Base-by-base conservation (phyloP, 2,329 filamentous ascomycete genomes). In the Stagonosporopsis rhizophila region DNA sequence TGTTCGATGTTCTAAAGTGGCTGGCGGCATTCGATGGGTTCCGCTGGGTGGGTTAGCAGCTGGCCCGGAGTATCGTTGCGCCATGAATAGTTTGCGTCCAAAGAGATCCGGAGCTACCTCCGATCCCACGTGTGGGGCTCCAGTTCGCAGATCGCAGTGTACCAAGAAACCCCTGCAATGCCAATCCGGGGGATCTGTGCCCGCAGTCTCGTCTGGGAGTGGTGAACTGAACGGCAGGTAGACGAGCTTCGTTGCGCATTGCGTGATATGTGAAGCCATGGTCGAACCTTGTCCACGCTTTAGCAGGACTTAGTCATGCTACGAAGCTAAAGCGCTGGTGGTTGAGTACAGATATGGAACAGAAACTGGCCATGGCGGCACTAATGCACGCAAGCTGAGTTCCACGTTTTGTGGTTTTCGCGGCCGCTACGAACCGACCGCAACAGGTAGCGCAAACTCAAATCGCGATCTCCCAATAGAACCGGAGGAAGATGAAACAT, bases 1-100 rank as follows among this genome's bases (percentile, higher is more conserved):
- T 44, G 44, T 53, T 53, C 42, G 51, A 48, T n/a, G 30, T 37
- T 15, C n/a, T 27, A 19, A 37, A 4, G 38, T 48, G 51, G 51
- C 44, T 53, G 47, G 44, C 51, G 42, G 51, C 14, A 30, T 22
- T 23, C 27, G 22, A 30, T n/a, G n/a, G 30, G 19, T 12, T 25
- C 14, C 2, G 30, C 30, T 32, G 8, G 5, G 15, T 2, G 6
- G 17, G 11, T 39, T 25, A 38, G 7, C 9, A 11, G 8, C 8
- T 20, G 19, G 17, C n/a, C 20, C 35, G 19, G 41, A 11, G n/a
- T 28, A 4, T 25, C 12, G 22, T 48, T 37, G 44, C 30, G 44
- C 51, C 30, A 47, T 52, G 8, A 19, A 9, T 19, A 12, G 11
- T 19, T 22, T 7, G n/a, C n/a, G 22, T 25, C 28, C n/a, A 28